Conservation (phyloP, 768 basidiomycete species). For the Boletus bicolor region DNA sequence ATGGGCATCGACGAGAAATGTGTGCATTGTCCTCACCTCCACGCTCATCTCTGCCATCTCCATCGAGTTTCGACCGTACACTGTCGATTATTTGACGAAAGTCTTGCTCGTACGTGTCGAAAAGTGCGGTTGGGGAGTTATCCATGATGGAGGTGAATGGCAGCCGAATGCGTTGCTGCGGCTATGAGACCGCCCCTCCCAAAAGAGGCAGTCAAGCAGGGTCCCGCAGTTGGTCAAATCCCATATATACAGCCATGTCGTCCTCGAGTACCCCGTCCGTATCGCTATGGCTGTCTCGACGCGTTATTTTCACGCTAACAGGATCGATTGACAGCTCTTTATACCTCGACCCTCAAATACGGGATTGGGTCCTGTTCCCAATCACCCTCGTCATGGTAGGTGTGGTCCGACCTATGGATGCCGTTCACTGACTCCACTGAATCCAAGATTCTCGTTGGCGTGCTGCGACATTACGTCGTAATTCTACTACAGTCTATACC, state of each 20-base stretch:
- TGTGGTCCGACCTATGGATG: conserved; percentile 1
- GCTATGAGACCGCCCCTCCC: conserved; percentile 11
- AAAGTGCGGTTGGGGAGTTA: conserved; percentile 78
- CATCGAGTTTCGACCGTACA: conserved; percentile 75
- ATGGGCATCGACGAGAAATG: background rate
- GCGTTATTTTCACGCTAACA: conserved; percentile 10
- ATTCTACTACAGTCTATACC: conserved; percentile 79
- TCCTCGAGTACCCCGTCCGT: conserved; percentile 31
- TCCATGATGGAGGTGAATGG: conserved; percentile 52
- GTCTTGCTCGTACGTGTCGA: conserved; percentile 90
- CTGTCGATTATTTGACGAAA: conserved; percentile 78
- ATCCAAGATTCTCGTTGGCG: conserved; percentile 81
- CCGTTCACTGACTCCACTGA: conserved; percentile 3
- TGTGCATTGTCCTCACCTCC: conserved; percentile 52
- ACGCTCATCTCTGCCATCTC: conserved; percentile 58
- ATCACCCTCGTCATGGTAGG: conserved; percentile 96
- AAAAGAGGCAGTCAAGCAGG: conserved; percentile 23
- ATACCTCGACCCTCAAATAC: conserved; percentile 93
- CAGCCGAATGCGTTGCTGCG: conserved; percentile 15
- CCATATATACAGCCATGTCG: conserved; percentile 37
- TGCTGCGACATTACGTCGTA: conserved; percentile 90
- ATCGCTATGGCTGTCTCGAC: conserved; percentile 1
- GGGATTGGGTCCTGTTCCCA: conserved; percentile 92
- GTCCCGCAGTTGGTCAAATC: conserved; percentile 7
- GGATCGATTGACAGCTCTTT: conserved; percentile 38